These are phyloP conservation scores for Saccharomycopsis fibuligera DNA, from an alignment of 805 yeast species.

Conservation along the genomic window DNA sequence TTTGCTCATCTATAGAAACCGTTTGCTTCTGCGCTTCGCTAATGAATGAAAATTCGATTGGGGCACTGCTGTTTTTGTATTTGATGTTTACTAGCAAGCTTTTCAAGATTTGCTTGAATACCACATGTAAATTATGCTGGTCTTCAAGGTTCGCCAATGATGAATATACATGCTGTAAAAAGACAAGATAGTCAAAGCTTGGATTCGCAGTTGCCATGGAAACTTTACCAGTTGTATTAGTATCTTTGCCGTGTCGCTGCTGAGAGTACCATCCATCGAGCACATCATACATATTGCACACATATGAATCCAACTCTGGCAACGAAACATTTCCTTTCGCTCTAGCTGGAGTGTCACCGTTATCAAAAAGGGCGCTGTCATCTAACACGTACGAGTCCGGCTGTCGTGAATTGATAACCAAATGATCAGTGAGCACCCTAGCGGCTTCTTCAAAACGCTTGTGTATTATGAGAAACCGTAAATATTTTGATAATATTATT, in stretches of 20 bases:
- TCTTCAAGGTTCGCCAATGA: not conserved
- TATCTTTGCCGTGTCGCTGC: not conserved
- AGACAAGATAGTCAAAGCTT: not conserved
- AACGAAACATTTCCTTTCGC: too few species aligned
- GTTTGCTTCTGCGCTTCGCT: too few species aligned
- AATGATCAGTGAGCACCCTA: not conserved
- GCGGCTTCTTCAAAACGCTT: not conserved
- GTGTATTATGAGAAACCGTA: not conserved
- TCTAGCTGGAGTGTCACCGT: too few species aligned
- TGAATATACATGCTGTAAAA: not conserved
- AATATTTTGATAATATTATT: not conserved
- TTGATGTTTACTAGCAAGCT: not conserved
- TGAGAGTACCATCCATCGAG: not conserved
- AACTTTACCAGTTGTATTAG: not conserved
- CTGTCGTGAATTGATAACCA: not conserved
- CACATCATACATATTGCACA: not conserved
- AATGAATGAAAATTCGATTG: not conserved
- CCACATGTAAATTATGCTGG: not conserved
- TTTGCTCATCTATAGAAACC: not conserved
- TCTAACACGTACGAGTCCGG: too few species aligned
- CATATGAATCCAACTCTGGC: not conserved
- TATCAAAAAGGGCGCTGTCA: not conserved
- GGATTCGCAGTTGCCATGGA: not conserved
- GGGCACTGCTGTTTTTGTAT: not conserved
- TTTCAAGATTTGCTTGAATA: not conserved